Base-by-base conservation (phyloP, 2,329 filamentous ascomycete genomes). In the Clarireedia homoeocarpa region DNA sequence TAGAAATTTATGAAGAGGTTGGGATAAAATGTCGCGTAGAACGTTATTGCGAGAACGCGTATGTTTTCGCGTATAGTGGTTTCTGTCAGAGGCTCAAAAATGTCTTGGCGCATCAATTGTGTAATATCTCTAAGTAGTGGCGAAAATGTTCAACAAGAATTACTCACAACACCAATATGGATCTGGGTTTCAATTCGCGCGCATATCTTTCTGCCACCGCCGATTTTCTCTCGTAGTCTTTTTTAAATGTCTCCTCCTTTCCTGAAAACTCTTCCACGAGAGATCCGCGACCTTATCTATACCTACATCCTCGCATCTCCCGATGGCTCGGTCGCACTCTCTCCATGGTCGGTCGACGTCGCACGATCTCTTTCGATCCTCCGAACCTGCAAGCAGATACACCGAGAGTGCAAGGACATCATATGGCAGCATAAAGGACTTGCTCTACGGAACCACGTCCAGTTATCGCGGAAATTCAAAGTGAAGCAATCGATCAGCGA, bases 281-380 rank as follows among this genome's bases (percentile, higher is more conserved):
- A 67, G 45, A 65, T 68, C 23, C 60, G 66, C 23, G 66, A 68
- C 48, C 61, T 62, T n/a, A 66, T 68, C 15, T 68, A 67, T 45
- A 62, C 59, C 24, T 64, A 59, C 26, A 56, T 65, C 34, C 60
- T 68, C 38, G 59, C 61, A 7, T 60, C 60, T 20, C 58, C 59
- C 15, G 61, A 61, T n/a, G 61, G 61, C 36, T 20, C 38, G 20
- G 61, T 64, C 36, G 63, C 59, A 6, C 55, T 66, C 9, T 64
- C 60, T 10, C 64, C 65, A 30, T 67, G 64, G 64, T 62, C 61
- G 3, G 26, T 66, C 36, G 60, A 66, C 6, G 57, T 66, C 14
- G 61, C 63, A 15, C 51, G 51, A 12, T 67, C 65, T 12, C 56
- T 67, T 36, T 62, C 60, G 4, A 56, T 68, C 17, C 58, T 68